Evolutionary conservation across 495 filamentous ascomycete species (phyloP).

Genomic region (Collariella sp.): DNA sequence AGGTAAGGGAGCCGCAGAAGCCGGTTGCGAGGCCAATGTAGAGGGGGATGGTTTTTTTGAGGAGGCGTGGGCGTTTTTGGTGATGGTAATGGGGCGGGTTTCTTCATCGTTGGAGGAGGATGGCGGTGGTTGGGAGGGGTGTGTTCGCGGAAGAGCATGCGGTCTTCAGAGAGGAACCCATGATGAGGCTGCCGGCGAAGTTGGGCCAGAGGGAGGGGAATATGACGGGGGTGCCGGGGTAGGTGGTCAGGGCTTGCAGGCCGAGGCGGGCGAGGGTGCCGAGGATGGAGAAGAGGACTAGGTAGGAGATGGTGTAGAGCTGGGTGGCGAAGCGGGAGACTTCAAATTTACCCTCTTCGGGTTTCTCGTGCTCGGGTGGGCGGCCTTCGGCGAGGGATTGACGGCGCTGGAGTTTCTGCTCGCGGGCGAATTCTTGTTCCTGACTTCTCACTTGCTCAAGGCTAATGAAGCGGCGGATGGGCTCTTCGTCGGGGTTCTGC

Average conservation of each 20-base stretch:
- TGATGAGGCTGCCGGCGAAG: slow-evolving; percentile 68
- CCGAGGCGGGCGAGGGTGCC: slow-evolving; percentile 82
- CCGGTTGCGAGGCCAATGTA: slow-evolving; percentile 90
- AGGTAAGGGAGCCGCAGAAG: slow-evolving; percentile 89
- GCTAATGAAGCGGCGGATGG: slow-evolving; percentile 19
- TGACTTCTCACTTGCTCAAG: slow-evolving; percentile 24
- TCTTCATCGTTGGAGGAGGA: slow-evolving; percentile 23
- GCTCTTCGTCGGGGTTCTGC: slow-evolving; percentile 36
- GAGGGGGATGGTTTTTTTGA: slow-evolving; percentile 76
- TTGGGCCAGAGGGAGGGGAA: slow-evolving; percentile 85
- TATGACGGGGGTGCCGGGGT: slow-evolving; percentile 65
- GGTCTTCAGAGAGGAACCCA: slow-evolving; percentile 85
- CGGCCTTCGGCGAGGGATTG: slow-evolving; percentile 5
- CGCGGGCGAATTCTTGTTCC: slow-evolving; percentile 18
- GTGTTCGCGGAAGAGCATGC: slow-evolving; percentile 54
- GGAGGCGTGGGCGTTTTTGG: slow-evolving; percentile 44
- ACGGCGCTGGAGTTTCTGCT: slow-evolving; percentile 2
- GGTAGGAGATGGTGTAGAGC: slow-evolving; percentile 70
- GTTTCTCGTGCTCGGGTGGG: slow-evolving; percentile 6
- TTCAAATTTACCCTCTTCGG: not conserved
- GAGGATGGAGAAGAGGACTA: slow-evolving; percentile 78
- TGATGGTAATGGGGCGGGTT: slow-evolving; percentile 20
- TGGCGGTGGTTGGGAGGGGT: too few relatives aligned
- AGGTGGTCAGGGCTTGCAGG: slow-evolving; percentile 71
- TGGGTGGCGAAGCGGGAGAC: slow-evolving; percentile 55